Conservation (phyloP, 768 basidiomycete genomes). For the Lentinula detonsa region DNA sequence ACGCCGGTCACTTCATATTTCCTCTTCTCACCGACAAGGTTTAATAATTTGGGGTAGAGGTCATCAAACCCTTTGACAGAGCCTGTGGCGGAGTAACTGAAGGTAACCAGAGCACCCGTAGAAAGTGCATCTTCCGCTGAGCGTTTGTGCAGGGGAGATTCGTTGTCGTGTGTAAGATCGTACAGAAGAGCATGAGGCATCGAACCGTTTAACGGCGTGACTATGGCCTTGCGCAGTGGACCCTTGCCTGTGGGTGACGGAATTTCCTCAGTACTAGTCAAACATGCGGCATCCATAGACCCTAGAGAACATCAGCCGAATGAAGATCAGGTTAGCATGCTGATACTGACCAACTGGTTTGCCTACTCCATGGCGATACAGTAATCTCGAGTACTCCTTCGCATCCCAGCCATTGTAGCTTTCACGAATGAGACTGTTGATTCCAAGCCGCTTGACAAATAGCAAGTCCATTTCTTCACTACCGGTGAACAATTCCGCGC, state of each 20-base stretch:
- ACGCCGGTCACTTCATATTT: constrained; percentile 66
- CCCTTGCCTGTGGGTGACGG: constrained; percentile 82
- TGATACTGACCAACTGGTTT: constrained; percentile 78
- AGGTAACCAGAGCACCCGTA: constrained; percentile 88
- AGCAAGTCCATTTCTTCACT: constrained; percentile 88
- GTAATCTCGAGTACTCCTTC: constrained; percentile 83
- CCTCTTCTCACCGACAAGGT: constrained; percentile 82
- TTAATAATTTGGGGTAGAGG: constrained; percentile 88
- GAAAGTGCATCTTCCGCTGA: constrained; percentile 94
- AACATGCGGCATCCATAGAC: constrained; percentile 89
- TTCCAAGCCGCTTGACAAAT: constrained; percentile 87
- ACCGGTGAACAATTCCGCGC: constrained; percentile 96
- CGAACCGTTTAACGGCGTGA: constrained; percentile 81
- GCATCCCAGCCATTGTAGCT: constrained; percentile 88
- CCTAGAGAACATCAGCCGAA: constrained; percentile 34
- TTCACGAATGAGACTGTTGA: constrained; percentile 93
- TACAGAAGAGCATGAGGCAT: constrained; percentile 90
- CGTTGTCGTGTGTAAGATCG: constrained; percentile 97
- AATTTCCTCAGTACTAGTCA: constrained; percentile 71
- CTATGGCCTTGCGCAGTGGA: constrained; percentile 61
- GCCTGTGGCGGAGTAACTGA: constrained; percentile 83
- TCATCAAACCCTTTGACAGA: constrained; percentile 98
- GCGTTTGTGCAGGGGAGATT: constrained; percentile 84
- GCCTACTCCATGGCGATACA: constrained; percentile 87
- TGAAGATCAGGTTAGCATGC: not conserved